Evolutionary conservation across 1,284 basidiomycete species (phyloP).

Genomic region (Mycena sp.): DNA sequence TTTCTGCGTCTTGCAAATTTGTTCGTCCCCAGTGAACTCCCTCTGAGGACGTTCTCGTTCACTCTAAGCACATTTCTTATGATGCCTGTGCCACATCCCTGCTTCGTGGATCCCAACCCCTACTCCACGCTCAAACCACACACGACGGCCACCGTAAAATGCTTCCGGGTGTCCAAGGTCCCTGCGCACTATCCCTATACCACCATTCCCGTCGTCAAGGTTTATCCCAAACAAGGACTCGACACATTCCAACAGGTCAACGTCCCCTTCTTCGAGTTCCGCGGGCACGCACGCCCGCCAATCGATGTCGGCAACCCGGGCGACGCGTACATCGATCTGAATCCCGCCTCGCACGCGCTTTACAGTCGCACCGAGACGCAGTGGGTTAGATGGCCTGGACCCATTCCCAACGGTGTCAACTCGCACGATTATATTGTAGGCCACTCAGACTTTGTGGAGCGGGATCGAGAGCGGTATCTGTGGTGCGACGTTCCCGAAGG

Average conservation of each 20-base stretch:
- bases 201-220: not conserved
- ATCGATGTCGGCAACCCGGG: conserved; percentile 7
- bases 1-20: too few species aligned
- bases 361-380: not conserved
- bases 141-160: not conserved
- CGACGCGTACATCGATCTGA: conserved; percentile 15
- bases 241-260: not conserved
- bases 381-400: not conserved
- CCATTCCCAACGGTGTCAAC: not conserved
- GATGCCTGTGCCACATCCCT: conserved; percentile 7
- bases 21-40: too few species aligned
- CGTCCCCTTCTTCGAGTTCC: conserved; percentile 19
- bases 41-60: too few species aligned
- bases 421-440: too few species aligned
- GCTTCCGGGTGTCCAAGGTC: not conserved
- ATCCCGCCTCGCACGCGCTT: not conserved
- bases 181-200: conserved; percentile 4
- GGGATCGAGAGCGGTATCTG: too few species aligned
- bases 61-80: too few species aligned
- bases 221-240: not conserved
- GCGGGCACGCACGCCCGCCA: not conserved
- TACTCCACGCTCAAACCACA: not conserved
- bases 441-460: conserved; percentile 10
- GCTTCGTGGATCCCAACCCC: not conserved
- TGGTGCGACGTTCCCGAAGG: too few species aligned